These are phyloP conservation scores for Aureobasidium sp. DNA, from an alignment of 2,329 filamentous ascomycete genomes.

Conservation along the genomic window DNA sequence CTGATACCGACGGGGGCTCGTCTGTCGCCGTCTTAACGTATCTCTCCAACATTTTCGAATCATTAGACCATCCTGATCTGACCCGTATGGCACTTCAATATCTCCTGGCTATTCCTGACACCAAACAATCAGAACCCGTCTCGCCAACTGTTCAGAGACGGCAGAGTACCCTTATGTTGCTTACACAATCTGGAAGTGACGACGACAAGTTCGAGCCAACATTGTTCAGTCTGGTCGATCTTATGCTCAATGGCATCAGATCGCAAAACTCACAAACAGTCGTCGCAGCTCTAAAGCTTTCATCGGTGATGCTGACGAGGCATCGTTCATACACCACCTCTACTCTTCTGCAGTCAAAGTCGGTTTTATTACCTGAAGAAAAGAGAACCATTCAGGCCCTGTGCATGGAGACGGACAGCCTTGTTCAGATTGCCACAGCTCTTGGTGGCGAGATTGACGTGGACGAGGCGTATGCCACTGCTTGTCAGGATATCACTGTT, in stretches of 20 bases:
- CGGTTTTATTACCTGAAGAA: conserved; percentile 37
- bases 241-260: conserved; percentile 74
- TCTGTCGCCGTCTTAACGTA: conserved; percentile 95
- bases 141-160: conserved; percentile 64
- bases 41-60: conserved; percentile 79
- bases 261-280: conserved; percentile 85
- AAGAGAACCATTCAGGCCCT: conserved; percentile 64
- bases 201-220: conserved; percentile 71
- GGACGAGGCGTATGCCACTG: conserved; percentile 59
- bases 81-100: conserved; percentile 91
- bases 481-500: conserved; percentile 49
- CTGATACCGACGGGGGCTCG: conserved; percentile 91
- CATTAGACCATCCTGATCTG: conserved; percentile 86
- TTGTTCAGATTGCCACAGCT: conserved; percentile 59
- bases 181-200: conserved; percentile 68
- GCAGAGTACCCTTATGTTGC: conserved; percentile 80
- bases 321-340: conserved; percentile 81
- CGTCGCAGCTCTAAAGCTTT: conserved; percentile 75
- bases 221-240: conserved; percentile 86
- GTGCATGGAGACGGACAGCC: conserved; percentile 62
- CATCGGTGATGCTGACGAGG: conserved; percentile 75
- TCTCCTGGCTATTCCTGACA: conserved; percentile 70
- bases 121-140: conserved; percentile 27
- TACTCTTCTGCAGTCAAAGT: conserved; percentile 53
- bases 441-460: conserved; percentile 62